Evolutionary conservation across 257 asterid genomes (phyloP).

Genomic region (Rauvolfia tetraphylla): DNA sequence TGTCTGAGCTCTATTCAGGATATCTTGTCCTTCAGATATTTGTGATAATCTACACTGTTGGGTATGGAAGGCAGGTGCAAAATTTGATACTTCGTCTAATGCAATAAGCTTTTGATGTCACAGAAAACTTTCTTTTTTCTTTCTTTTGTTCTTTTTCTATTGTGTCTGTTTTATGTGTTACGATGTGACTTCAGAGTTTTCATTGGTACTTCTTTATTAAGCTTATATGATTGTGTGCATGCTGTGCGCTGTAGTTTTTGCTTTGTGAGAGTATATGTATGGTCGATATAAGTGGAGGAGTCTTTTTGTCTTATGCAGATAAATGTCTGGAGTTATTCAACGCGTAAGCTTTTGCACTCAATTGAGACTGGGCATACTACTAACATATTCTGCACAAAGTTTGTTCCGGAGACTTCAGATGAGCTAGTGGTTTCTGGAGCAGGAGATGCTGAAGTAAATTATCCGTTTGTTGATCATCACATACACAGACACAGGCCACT

Average conservation of each 20-base stretch:
- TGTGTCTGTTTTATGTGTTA: not conserved
- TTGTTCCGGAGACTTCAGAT: slow-evolving; percentile 90
- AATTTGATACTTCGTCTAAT: not conserved
- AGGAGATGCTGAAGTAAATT: slow-evolving; percentile 89
- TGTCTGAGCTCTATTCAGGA: not conserved
- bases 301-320: slow-evolving; percentile 52
- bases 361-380: slow-evolving; percentile 92
- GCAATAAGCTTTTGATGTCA: not conserved
- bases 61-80: not conserved
- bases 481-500: not conserved
- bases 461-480: slow-evolving; percentile 15
- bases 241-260: not conserved
- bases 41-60: not conserved
- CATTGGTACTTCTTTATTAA: not conserved
- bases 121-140: not conserved
- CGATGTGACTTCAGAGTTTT: not conserved
- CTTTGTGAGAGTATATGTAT: not conserved
- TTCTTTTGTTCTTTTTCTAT: not conserved
- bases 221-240: not conserved
- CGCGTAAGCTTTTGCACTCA: slow-evolving; percentile 69
- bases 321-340: slow-evolving; percentile 83
- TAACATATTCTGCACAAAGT: slow-evolving; percentile 92
- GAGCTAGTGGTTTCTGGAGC: slow-evolving; percentile 97
- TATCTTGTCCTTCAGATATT: not conserved
- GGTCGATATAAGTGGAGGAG: not conserved